A percentile compares a stretch with the other conserved stretches of the same genome.
These are phyloP conservation scores for Nakazawaea ernobii DNA, from an alignment of 805 yeast species.

Conservation along the genomic window DNA sequence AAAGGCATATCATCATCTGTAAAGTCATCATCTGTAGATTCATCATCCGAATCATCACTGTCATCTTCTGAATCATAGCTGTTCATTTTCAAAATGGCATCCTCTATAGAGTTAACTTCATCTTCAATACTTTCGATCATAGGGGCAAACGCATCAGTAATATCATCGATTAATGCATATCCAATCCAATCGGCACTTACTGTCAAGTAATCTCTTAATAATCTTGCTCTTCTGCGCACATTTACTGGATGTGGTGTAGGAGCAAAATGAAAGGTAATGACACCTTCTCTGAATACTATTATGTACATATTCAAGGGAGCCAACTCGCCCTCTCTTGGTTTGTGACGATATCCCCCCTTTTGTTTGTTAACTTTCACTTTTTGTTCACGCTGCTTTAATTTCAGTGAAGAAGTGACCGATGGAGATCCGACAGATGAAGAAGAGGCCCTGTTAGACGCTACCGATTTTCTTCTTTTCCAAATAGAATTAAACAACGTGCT, in stretches of 20 bases:
- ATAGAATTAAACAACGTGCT: background rate
- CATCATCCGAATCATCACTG: slow-evolving; percentile 30
- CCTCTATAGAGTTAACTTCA: slow-evolving; percentile 93
- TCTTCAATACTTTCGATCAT: slow-evolving; percentile 91
- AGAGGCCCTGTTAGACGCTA: slow-evolving; percentile 7
- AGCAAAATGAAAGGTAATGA: slow-evolving; percentile 86
- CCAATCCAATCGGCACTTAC: slow-evolving; percentile 97
- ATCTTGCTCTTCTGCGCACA: slow-evolving; percentile 87
- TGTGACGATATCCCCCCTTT: slow-evolving; percentile 15
- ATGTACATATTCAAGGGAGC: slow-evolving; percentile 91
- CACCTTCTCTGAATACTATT: slow-evolving; percentile 86
- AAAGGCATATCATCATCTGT: slow-evolving; percentile 24
- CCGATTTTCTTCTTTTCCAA: slow-evolving; percentile 21
- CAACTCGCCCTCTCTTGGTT: slow-evolving; percentile 45
- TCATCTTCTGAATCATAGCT: slow-evolving; percentile 47
- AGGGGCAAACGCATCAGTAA: slow-evolving; percentile 96
- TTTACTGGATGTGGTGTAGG: slow-evolving; percentile 96
- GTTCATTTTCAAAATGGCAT: slow-evolving; percentile 83
- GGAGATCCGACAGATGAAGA: background rate
- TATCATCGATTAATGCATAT: slow-evolving; percentile 92
- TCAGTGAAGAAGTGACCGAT: slow-evolving; percentile 11
- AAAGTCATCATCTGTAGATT: slow-evolving; percentile 23
- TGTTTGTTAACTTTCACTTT: slow-evolving; percentile 16
- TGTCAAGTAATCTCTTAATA: slow-evolving; percentile 79
- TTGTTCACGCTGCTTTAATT: slow-evolving; percentile 11